These are phyloP conservation scores for Monosporascus sp. DNA, from an alignment of 2,329 filamentous ascomycete genomes.

Conservation along the genomic window DNA sequence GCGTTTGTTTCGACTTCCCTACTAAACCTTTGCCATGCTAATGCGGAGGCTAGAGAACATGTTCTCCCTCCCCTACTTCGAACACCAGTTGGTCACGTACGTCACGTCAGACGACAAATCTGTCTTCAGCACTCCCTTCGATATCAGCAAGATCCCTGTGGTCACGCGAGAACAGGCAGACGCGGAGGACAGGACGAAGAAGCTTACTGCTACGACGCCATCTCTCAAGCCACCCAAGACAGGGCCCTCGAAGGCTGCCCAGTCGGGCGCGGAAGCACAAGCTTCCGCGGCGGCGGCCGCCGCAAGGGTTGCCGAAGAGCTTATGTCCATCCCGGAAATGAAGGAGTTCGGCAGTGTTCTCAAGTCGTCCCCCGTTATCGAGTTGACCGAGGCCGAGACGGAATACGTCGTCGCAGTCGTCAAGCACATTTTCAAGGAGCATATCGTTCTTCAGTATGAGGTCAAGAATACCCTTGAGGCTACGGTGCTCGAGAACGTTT, in stretches of 20 bases:
- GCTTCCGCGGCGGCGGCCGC: slow-evolving; percentile 74
- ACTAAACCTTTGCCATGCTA: slow-evolving; percentile 14
- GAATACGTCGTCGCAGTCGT: slow-evolving; percentile 92
- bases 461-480: slow-evolving; percentile 95
- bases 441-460: slow-evolving; percentile 92
- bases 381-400: slow-evolving; percentile 94
- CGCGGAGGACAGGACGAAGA: slow-evolving; percentile 94
- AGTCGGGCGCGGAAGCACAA: slow-evolving; percentile 66
- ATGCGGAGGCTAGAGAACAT: slow-evolving; percentile 65
- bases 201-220: slow-evolving; percentile 86
- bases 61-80: slow-evolving; percentile 90
- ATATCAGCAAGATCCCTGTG: slow-evolving; percentile 83
- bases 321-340: slow-evolving; percentile 86
- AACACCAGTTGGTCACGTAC: slow-evolving; percentile 96
- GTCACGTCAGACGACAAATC: slow-evolving; percentile 88
- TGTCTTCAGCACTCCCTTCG: slow-evolving; percentile 80
- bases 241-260: slow-evolving; percentile 66
- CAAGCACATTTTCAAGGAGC: slow-evolving; percentile 98
- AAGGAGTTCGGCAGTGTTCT: slow-evolving; percentile 83
- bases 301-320: slow-evolving; percentile 83
- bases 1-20: slow-evolving; percentile 24
- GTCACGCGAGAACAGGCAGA: slow-evolving; percentile 95
- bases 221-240: slow-evolving; percentile 90
- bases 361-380: slow-evolving; percentile 81
- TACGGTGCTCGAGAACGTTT: slow-evolving; percentile 85